Evolutionary conservation across 2,329 filamentous ascomycete species (phyloP), one percentile per base, ranked within the genome.

Genomic region (Anthostomella pinea): DNA sequence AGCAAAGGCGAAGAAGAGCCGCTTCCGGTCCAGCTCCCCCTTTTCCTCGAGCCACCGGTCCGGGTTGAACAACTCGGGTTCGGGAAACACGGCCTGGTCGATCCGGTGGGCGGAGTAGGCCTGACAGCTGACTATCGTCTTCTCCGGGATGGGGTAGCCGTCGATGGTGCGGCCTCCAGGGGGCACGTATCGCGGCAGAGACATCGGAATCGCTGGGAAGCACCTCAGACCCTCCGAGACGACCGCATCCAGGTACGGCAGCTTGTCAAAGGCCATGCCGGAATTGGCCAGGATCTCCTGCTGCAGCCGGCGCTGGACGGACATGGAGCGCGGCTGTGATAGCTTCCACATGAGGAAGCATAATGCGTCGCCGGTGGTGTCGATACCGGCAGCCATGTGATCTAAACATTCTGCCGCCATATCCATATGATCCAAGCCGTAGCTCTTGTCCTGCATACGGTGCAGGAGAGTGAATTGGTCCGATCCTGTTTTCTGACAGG

Each of bases 11-110:
- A 83, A 84, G 52, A 82, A 76, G 6, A 77, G 53, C 27, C 76
- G 66, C 48, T 76, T 76, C 39, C 78, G 69, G 51, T 91, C 85
- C 41, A 83, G 73, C 51, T 91, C 87, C 2, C 86, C 87, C 29
- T 82, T 74, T 7, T 75, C 71, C 11, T 74, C 79, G 46, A 95
- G 76, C 90, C 90, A 96, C 49, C 91, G 75, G 38, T 91, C 85
- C 0, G 90, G 90, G 33, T 82, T 72, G 56, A 90, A 96, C 5
- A 61, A 64, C 42, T 95, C 85, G 0, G 89, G 85, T 27, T 89
- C 75, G 1, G 83, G 80, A 57, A 94, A 97, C 2, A 88, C 83
- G 38, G 81, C 72, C 8, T 64, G 58, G 46, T 83, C 74, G 38
- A 79, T 65, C 14, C 73, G 70, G 45, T 83, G 76, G 21, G 80